Conservation (phyloP, 164 flowering plant genomes). For the Echeveria elegans region DNA sequence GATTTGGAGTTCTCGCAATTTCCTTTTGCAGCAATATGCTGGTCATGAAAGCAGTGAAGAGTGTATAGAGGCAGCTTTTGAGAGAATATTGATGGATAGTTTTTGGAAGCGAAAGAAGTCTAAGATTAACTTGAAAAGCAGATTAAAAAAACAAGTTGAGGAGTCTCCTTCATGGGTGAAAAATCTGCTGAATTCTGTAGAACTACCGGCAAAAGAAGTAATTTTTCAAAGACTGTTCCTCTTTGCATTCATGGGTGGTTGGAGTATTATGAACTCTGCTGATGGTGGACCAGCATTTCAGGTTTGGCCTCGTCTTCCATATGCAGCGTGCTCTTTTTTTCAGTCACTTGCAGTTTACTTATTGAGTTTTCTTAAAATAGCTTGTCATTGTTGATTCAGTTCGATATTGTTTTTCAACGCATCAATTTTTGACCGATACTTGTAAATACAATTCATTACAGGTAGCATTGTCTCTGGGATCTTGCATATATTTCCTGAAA, state of each 20-base stretch:
- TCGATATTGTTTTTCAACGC: not conserved
- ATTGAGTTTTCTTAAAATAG: too few relatives aligned
- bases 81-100: slow-evolving; percentile 73
- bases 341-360: too few relatives aligned
- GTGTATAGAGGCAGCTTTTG: slow-evolving; percentile 91
- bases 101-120: slow-evolving; percentile 64
- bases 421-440: not conserved
- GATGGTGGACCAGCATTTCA: slow-evolving; percentile 98
- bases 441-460: slow-evolving; percentile 18
- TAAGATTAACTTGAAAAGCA: slow-evolving; percentile 81
- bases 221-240: slow-evolving; percentile 77
- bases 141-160: slow-evolving; percentile 75
- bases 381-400: too few relatives aligned
- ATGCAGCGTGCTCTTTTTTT: too few relatives aligned
- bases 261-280: slow-evolving; percentile 91
- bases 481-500: slow-evolving; percentile 89
- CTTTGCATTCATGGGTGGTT: slow-evolving; percentile 82
- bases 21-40: slow-evolving; percentile 27
- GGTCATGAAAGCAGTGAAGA: slow-evolving; percentile 88
- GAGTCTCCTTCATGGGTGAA: slow-evolving; percentile 96
- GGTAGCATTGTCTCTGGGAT: slow-evolving; percentile 81
- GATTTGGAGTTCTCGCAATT: slow-evolving; percentile 86
- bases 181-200: slow-evolving; percentile 59
- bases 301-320: slow-evolving; percentile 33
- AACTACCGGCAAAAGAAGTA: slow-evolving; percentile 62